Evolutionary conservation across 2,329 filamentous ascomycete species (phyloP), one percentile per base, ranked within the genome.

Genomic region (Diplodia intermedia): DNA sequence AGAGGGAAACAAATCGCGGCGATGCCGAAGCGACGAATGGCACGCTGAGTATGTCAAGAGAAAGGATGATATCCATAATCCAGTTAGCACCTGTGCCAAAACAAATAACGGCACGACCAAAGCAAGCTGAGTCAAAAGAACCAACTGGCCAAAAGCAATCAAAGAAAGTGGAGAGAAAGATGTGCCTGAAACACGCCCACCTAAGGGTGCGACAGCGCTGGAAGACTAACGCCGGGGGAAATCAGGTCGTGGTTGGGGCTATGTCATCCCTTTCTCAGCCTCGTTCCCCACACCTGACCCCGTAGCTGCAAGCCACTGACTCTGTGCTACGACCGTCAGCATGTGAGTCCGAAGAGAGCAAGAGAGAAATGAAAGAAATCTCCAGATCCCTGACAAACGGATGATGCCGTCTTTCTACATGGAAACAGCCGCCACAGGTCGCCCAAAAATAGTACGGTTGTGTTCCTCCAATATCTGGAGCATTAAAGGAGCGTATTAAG

Each of bases 401-500:
- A 38, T 20, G 14, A 63, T 52, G 60, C 60, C 60, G 60, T 18
- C 47, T 26, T 14, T 52, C 52, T 52, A 63, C 20, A 52, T 63
- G 47, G 50, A 26, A 49, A 33, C 6, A 15, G 43, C 60, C 31
- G 60, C 50, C 60, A 33, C 52, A 31, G 60, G 31, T 63, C 60
- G 43, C 29, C 60, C 60, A 63, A 63, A 63, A 63, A 63, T 63
- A 63, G 60, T 63, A 63, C 23, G 47, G 40, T 63, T 36, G 60
- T 63, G 47, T 31, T 33, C 47, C 60, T 63, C 60, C 60, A 52
- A 52, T n/a, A 26, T 36, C 31, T 52, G 47, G 60, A 63, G 60
- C 31, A 63, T 52, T 63, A 36, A 62, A 63, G 60, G 60, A 63
- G 60, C 60, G 60, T 52, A 63, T 63, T 63, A 63, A 63, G 60